These are phyloP conservation scores for Taphrina confusa DNA, from an alignment of 1,139 yeast species.

Conservation along the genomic window DNA sequence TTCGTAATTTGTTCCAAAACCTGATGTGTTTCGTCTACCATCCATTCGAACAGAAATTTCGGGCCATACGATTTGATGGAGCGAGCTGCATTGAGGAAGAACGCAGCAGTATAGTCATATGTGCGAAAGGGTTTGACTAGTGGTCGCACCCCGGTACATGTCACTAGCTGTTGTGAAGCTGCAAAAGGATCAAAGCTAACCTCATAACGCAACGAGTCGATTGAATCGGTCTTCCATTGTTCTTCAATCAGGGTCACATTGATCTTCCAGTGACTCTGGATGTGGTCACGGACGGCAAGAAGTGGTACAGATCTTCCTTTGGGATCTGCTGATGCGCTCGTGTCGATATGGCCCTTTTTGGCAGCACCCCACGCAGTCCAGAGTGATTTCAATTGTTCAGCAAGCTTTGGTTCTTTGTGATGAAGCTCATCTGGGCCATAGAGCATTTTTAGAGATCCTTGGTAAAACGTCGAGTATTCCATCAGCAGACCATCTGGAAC, in stretches of 20 bases:
- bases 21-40: constrained; percentile 24
- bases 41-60: constrained; percentile 16
- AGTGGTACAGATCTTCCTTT: constrained; percentile 1
- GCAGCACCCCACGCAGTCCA: constrained; percentile 29
- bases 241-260: constrained; percentile 27
- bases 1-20: constrained; percentile 16
- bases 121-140: constrained; percentile 17
- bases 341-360: constrained; percentile 1
- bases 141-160: constrained; percentile 5
- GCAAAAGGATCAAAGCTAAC: constrained; percentile 30
- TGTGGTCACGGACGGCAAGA: constrained; percentile 10
- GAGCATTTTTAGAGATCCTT: constrained; percentile 28
- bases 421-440: constrained; percentile 25
- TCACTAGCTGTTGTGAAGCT: constrained; percentile 14
- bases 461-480: constrained; percentile 30
- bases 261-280: constrained; percentile 23
- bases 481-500: constrained; percentile 32
- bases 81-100: constrained; percentile 26
- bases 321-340: not conserved
- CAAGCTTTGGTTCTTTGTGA: constrained; percentile 23
- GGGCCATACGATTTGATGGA: constrained; percentile 14
- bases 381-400: constrained; percentile 19
- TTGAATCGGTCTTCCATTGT: not conserved
- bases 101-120: constrained; percentile 26
- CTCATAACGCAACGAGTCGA: constrained; percentile 1